Evolutionary conservation across 495 filamentous ascomycete species (phyloP), one percentile per base, ranked within the genome.

Genomic region (Oidiodendron maius): DNA sequence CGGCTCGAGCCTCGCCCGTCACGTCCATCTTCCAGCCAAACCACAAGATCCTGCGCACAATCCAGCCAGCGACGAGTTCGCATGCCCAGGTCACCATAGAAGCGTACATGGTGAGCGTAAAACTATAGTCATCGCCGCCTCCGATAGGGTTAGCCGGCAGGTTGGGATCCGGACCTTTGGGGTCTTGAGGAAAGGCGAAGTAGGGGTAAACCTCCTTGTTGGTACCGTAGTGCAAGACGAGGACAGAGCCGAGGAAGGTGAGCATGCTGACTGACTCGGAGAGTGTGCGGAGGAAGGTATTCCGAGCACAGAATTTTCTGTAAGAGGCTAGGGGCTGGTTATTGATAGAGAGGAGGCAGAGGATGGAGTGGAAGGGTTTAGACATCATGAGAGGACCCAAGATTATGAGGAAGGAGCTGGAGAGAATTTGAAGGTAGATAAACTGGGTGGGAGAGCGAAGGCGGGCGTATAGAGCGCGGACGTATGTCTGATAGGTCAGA

Each of bases 401-500:
- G 48, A 82, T 68, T 57, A 82, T 81, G 51, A 78, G 71, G 49
- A 70, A 63, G 4, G 71, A 66, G 1, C 74, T 78, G 1, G 77
- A 81, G 37, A 83, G 58, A 2, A 76, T 55, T 55, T 83, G 80
- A 13, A 83, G 69, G 50, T 71, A 65, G 42, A 78, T 69, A 63
- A 83, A 83, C 57, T 82, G 78, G 16, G 60, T 56, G 3, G 77
- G 79, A 10, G 69, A 74, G 21, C 80, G 76, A 15, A 83, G 69
- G 11, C 80, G 74, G 12, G 80, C 79, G 55, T 82, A 83, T n/a
- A 83, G 53, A 4, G 80, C 80, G 22, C 80, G 77, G n/a, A 83
- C 80, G 62, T 82, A 83, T 2, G 79, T 83, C 63, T 83, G 80
- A 64, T 83, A 83, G 1, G 80, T 83, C 15, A 82, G 60, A 60